phyloP scores from a whole-genome alignment of 495 filamentous ascomycete genomes.

The Aspergillus nanangensis region DNA sequence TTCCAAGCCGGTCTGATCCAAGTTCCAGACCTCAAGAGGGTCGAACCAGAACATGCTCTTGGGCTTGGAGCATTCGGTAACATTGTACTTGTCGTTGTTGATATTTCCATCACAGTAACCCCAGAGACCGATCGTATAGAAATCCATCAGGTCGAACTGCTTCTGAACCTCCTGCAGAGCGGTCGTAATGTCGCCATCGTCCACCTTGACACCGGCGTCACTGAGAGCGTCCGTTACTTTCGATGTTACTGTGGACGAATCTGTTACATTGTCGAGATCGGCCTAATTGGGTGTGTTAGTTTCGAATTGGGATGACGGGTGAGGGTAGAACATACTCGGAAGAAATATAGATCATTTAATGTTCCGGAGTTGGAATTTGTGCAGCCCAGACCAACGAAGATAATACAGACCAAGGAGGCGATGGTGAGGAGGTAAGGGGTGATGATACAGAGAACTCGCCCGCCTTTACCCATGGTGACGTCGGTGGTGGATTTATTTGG shows the following conservation, averaged over 20 bases:
- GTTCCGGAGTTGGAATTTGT: constrained; percentile 54
- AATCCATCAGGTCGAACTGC: constrained; percentile 61
- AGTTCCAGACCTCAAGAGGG: constrained; percentile 54
- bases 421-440: constrained; percentile 73
- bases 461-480: constrained; percentile 63
- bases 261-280: constrained; percentile 36
- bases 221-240: constrained; percentile 20
- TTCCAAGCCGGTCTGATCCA: constrained; percentile 50
- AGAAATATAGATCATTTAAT: constrained; percentile 60
- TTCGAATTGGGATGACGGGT: not conserved
- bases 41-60: constrained; percentile 76
- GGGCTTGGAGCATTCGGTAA: constrained; percentile 50
- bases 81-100: constrained; percentile 34
- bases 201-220: constrained; percentile 26
- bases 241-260: constrained; percentile 19
- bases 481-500: no score
- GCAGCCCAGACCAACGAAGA: constrained; percentile 69
- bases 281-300: constrained; percentile 25
- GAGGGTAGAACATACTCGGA: constrained; percentile 50
- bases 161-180: constrained; percentile 30
- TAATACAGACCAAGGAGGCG: constrained; percentile 65
- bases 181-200: constrained; percentile 23
- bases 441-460: constrained; percentile 76
- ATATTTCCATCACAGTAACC: constrained; percentile 75
- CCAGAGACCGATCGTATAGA: constrained; percentile 81